Evolutionary conservation across 768 basidiomycete genomes (phyloP), one percentile per base, ranked within the genome.

Genomic region (Panaeolus papilionaceus): DNA sequence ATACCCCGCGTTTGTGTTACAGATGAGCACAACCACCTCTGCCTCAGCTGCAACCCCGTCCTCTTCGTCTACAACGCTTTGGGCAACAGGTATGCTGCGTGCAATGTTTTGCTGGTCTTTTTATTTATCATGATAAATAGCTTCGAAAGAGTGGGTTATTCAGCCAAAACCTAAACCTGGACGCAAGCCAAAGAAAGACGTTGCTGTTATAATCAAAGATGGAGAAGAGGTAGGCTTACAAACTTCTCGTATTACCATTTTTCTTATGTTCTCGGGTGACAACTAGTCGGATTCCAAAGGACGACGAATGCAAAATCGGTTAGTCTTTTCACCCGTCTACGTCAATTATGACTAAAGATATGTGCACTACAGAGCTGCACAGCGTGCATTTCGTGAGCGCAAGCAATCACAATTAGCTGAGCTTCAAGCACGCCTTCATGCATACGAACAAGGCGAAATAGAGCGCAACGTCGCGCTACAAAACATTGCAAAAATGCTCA

Each of bases 71-170:
- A 33, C 33, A 9, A 87, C 85, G 3, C 81, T 93, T 64, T 93
- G 92, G 92, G 92, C 92, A 63, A 91, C 90, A 73, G 88, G 92
- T 92, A 81, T 64, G 42, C 16, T 44, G 42, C 16, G 3, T 16
- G 18, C 5, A 44, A 16, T 14, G 2, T 12, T 44, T 44, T 71
- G 65, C 64, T 47, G 73, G 23, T 23, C 23, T 23, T 23, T 23
- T 69, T 65, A 68, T 64, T 58, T 38, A 37, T 38, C 7, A 8
- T 49, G 7, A 49, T 64, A 7, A 44, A 54, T 75, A 93, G 93
- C 93, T 37, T 93, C 92, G n/a, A 94, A 90, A 77, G 92, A 94
- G 77, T 95, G 94, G 94, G 85, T 93, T 69, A 92, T 95, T 71
- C 90, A 90, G 26, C 90, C 94, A 8, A 93, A 92, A 73, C 91